Evolutionary conservation across 306 rosid genomes (phyloP), one percentile per base, ranked within the genome.

Genomic region (Quercus robur): DNA sequence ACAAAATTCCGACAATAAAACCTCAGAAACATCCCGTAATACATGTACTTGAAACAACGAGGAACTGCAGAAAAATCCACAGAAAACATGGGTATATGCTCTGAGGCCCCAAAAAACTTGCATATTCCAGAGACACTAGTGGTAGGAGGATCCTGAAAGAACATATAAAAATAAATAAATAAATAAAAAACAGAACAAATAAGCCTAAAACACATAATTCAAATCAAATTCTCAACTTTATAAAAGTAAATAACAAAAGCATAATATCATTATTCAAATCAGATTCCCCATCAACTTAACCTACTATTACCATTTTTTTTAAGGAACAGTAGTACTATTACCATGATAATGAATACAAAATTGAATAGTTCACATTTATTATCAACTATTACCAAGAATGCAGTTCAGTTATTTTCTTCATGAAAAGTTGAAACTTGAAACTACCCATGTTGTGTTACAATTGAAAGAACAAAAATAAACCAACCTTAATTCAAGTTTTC

Each of bases 41-140:
- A 90, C 87, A 91, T 77, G 76, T 38, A n/a, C 82, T 75, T 75
- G 72, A 89, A 94, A 82, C 83, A 87, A 19, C 38, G 70, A 76
- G 97, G 98, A 84, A 89, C 62, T 6, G 97, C 94, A 56, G 98
- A 87, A 82, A 89, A 92, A 82, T 92, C 92, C 54, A 94, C 82
- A 73, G 79, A 81, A 78, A 94, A 91, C 83, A 90, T 62, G 14
- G 97, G 93, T 57, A 75, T 52, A n/a, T 56, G 80, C 74, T 41
- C 54, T 30, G 6, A 15, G 62, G 82, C 67, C 79, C 89, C 93
- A 75, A 81, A 94, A 77, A 94, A 66, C 80, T 76, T 81, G 82
- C 88, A 94, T 83, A 85, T 77, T 28, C 97, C 93, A 15, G 78
- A 57, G 70, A 71, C 52, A 2, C 61, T 44, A 15, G 35, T 49